Base-by-base conservation (phyloP, 192 early-diverging fungal species). In the Coemansia sp. region DNA sequence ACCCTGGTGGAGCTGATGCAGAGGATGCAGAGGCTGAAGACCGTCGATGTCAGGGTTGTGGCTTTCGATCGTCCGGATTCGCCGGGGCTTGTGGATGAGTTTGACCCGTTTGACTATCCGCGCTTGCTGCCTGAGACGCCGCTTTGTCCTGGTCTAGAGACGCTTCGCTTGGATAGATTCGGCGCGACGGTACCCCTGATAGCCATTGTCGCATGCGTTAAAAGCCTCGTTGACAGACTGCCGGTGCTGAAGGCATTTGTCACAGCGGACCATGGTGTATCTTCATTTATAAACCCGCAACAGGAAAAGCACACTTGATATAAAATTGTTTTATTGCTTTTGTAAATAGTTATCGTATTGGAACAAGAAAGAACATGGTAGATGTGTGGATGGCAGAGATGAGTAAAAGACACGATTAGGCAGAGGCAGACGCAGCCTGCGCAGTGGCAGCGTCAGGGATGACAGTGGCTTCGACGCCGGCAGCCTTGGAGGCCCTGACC, bases 401-500 rank as follows among this genome's bases (percentile, higher is more conserved):
- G 48, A 49, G 20, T 17, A 49, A 49, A 49, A 49, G 10, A 49
- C 16, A 49, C 16, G 4, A 25, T 0, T 87, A 86, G 4, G 84
- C 78, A 50, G 42, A 45, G 42, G 42, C 42, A 16, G 42, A 45
- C 0, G 42, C 42, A 16, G 42, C 17, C 42, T 45, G 42, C 42
- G 10, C 12, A 12, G 42, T 12, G 7, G 17, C 42, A 2, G 42
- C 10, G 7, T 45, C 42, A 16, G 42, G 42, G 14, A 45, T 45
- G 14, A 60, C 22, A 4, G 29, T 29, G 22, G 59, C 59, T 11
- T 60, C 55, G 40, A 67, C 25, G 38, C 69, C 70, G 2, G 69
- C 69, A 6, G 54, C 57, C 69, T 81, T 81, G 17, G 74, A 60
- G 16, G 66, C 69, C 17, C 92, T 89, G 18, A 89, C 91, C 42